Evolutionary conservation across 2,329 filamentous ascomycete genomes (phyloP).

Genomic region (Arthrobotrys entomopaga): DNA sequence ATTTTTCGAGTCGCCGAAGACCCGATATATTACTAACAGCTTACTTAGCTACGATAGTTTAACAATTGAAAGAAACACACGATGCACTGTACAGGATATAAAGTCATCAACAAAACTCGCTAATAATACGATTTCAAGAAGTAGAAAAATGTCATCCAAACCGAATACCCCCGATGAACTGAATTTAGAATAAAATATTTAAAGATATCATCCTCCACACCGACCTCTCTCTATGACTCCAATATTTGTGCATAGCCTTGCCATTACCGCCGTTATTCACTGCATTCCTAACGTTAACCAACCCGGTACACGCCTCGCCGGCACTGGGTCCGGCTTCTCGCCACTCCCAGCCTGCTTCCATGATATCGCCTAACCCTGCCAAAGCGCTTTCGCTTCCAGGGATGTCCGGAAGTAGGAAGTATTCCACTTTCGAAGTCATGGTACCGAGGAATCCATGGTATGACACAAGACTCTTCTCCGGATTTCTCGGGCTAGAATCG

Average conservation of each 20-base stretch:
- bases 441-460: slow-evolving; percentile 46
- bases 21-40: slow-evolving; percentile 1
- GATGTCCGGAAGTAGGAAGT: slow-evolving; percentile 47
- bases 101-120: slow-evolving; percentile 1
- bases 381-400: slow-evolving; percentile 48
- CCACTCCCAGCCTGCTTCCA: slow-evolving; percentile 53
- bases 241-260: slow-evolving; percentile 53
- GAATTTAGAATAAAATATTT: slow-evolving; percentile 42
- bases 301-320: slow-evolving; percentile 40
- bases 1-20: neutral
- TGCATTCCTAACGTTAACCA: slow-evolving; percentile 45
- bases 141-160: neutral
- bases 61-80: neutral
- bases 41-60: neutral
- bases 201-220: slow-evolving; percentile 53
- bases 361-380: slow-evolving; percentile 49
- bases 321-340: slow-evolving; percentile 20
- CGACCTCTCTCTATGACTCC: slow-evolving; percentile 48
- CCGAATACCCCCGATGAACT: neutral
- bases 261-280: slow-evolving; percentile 51
- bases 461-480: slow-evolving; percentile 30
- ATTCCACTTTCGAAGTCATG: slow-evolving; percentile 48
- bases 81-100: neutral
- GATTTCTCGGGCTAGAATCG: slow-evolving; percentile 32
- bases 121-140: slow-evolving; percentile 24